Evolutionary conservation across 2,329 filamentous ascomycete genomes (phyloP).

Genomic region (Dactylellina parvicollis): DNA sequence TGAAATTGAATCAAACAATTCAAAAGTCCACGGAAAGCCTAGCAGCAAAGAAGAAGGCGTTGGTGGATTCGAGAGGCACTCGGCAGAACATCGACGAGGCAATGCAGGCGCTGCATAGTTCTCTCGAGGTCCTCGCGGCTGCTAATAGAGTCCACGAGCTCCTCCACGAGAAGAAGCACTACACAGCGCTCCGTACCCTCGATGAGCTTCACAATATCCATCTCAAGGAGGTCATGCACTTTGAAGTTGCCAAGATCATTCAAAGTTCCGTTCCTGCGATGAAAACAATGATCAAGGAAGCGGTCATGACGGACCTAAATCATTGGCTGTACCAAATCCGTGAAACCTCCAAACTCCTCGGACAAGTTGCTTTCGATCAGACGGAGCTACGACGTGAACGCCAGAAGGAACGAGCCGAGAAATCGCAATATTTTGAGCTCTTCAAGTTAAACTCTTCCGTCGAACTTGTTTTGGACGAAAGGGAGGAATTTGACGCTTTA

Average conservation of each 20-base stretch:
- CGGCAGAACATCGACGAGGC: constrained; percentile 96
- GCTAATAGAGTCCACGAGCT: constrained; percentile 95
- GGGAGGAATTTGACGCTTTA: constrained; percentile 92
- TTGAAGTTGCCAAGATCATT: constrained; percentile 93
- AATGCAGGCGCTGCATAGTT: constrained; percentile 86
- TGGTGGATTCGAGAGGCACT: constrained; percentile 91
- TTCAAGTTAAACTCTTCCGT: constrained; percentile 97
- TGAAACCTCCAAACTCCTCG: constrained; percentile 94
- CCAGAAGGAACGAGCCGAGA: constrained; percentile 82
- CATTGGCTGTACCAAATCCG: constrained; percentile 95
- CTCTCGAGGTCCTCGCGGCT: constrained; percentile 87
- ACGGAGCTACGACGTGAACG: constrained; percentile 85
- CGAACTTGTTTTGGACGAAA: constrained; percentile 93
- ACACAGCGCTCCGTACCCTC: constrained; percentile 89
- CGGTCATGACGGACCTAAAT: constrained; percentile 95
- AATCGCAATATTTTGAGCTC: constrained; percentile 75
- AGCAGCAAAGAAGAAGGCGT: constrained; percentile 89
- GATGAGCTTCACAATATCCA: constrained; percentile 97
- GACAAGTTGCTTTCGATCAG: constrained; percentile 95
- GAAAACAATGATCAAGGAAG: constrained; percentile 91
- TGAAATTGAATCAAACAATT: constrained; percentile 92
- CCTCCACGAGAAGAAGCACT: constrained; percentile 91
- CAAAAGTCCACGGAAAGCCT: constrained; percentile 93
- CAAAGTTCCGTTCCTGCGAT: constrained; percentile 94
- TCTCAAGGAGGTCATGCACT: constrained; percentile 90